Base-by-base conservation (phyloP, 1,139 yeast species). In the Saccharomycopsis hybrid region DNA sequence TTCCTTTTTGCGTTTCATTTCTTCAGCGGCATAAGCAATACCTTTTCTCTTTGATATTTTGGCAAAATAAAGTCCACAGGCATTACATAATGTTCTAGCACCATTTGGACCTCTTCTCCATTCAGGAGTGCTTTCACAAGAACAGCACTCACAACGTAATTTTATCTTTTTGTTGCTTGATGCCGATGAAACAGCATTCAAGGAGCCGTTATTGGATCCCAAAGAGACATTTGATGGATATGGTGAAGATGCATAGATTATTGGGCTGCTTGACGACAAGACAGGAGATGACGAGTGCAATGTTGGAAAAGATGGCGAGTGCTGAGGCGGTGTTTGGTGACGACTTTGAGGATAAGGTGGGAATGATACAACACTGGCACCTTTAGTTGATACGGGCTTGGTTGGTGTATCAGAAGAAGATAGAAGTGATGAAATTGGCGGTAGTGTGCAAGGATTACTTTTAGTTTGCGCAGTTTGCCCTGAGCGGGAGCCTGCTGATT, bases 51-150 rank as follows among this genome's bases (percentile, higher is more conserved):
- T 82, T 46, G 79, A 77, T 50, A 84, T 69, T 62, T 85, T 85
- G 30, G 92, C 88, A 65, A 83, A 88, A 63, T 78, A 85, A 47
- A 88, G 70, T 0, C 96, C 96, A 67, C 96, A 88, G 0, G 96
- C 95, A 64, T 88, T 88, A 65, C 96, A 88, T 53, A 88, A 69
- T 0, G 95, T 85, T 48, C 94, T 72, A 11, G 84, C 85, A 0
- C 96, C 96, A 55, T 80, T 78, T 1, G 96, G 96, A 0, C 96
- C 96, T 51, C 89, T 73, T 57, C 96, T 72, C 96, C 96, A 88
- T 67, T 88, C 96, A 0, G 96, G 95, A 1, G 96, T 87, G 54
- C 82, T 87, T 2, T 78, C 75, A n/a, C 85, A 81, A 25, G 84
- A 85, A 64, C 96, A 88, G 56, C 84, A 78, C 53, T 74, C 76